A percentile compares a stretch with the other conserved stretches of the same genome.
Evolutionary conservation across 176 grass and related monocot species (phyloP).

Genomic region (Avena eriantha): DNA sequence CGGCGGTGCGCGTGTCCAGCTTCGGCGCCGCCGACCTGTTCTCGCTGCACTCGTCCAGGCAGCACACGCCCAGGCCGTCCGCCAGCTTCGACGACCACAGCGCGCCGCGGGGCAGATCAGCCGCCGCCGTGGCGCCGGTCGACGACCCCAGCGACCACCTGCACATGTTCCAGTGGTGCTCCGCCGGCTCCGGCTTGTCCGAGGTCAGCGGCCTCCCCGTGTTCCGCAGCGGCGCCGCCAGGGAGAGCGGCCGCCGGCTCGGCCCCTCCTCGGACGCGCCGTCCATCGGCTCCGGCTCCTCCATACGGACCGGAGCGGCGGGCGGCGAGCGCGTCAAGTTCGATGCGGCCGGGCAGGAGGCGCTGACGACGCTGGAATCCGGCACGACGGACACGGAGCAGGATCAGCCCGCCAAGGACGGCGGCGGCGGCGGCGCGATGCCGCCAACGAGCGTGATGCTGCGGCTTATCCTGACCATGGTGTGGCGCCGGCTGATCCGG

Average conservation of each 20-base stretch:
- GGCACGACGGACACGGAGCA: conserved; percentile 49
- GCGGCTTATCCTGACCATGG: conserved; percentile 87
- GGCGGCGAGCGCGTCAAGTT: conserved; percentile 44
- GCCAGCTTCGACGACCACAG: conserved; percentile 50
- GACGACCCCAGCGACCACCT: conserved; percentile 54
- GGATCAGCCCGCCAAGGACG: conserved; percentile 19
- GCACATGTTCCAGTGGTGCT: conserved; percentile 82
- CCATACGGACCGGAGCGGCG: conserved; percentile 24
- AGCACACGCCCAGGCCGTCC: conserved; percentile 51
- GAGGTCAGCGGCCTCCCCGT: conserved; percentile 71
- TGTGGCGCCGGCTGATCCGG: conserved; percentile 87
- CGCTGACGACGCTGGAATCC: conserved; percentile 59
- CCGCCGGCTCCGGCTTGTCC: conserved; percentile 59
- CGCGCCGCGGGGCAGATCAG: conserved; percentile 23
- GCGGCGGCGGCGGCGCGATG: conserved; percentile 36
- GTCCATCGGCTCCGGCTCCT: conserved; percentile 17
- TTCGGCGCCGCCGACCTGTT: conserved; percentile 76
- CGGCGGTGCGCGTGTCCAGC: conserved; percentile 54
- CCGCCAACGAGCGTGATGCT: conserved; percentile 78
- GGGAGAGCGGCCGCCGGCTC: conserved; percentile 55
- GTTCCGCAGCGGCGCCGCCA: conserved; percentile 56
- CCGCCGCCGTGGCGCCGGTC: conserved; percentile 42
- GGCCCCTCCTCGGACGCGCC: conserved; percentile 47
- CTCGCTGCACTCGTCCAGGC: conserved; percentile 74
- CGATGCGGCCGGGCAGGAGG: conserved; percentile 41